Evolutionary conservation across 2,329 filamentous ascomycete genomes (phyloP), one percentile per base, ranked within the genome.

Genomic region (Colletotrichum sp.): DNA sequence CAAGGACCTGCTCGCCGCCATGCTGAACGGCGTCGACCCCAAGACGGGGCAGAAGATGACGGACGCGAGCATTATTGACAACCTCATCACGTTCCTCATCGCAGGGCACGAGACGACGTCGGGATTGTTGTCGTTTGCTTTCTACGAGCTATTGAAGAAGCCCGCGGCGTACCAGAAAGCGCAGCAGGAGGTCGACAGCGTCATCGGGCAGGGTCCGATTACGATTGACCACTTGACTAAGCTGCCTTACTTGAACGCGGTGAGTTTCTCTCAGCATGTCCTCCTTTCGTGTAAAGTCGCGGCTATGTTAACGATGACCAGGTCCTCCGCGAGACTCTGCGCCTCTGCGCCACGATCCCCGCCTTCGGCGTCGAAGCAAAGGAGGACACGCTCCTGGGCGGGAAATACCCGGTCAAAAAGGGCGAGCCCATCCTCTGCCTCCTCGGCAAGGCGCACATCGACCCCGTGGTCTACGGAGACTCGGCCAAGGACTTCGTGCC

Each of bases 41-140:
- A 90, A 91, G 84, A 94, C 93, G 5, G 92, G 93, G 15, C 85
- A 91, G 78, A 87, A 87, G 9, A 86, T 95, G 81, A 88, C 85
- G 0, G 90, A 93, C 77, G 84, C 88, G 6, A 89, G 87, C 39
- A 93, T 94, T 78, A 87, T 90, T 34, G 88, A 93, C 80, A 94
- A 95, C 78, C 90, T 95, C 85, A 91, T 93, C 71, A 94, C 92
- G 0, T 94, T 94, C 79, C 83, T 94, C n/a, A 91, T 92, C 78
- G 92, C 92, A 65, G 90, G 92, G 7, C 92, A 94, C 79, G 93
- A 94, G 77, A 96, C 94, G 0, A 94, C 94, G 0, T 91, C 92
- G 3, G 93, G 93, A 4, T 84, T 93, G 18, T 82, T 95, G 15
- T 90, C 92, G 0, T 95, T 94, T 80, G 84, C 89, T 0, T 90